phyloP scores from a whole-genome alignment of 306 rosid genomes.

The Fagus crenata region DNA sequence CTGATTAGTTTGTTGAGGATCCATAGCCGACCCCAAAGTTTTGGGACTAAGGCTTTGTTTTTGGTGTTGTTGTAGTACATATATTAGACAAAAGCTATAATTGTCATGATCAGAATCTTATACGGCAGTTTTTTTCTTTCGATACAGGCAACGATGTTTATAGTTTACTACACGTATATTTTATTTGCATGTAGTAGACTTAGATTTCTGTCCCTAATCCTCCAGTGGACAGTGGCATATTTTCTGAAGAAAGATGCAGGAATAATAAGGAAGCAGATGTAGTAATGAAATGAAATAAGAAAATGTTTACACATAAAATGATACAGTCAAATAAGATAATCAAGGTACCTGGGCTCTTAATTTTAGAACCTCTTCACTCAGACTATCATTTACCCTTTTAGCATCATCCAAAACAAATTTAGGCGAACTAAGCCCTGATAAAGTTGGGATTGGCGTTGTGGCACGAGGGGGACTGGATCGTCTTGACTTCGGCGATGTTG shows the following conservation, averaged over 20 bases:
- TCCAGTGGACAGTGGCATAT: neutral
- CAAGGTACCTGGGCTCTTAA: constrained; percentile 80
- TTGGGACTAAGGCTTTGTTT: too few species aligned
- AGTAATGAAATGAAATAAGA: neutral
- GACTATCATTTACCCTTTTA: constrained; percentile 82
- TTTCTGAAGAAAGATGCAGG: neutral
- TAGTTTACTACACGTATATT: too few species aligned
- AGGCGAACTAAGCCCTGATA: constrained; percentile 97
- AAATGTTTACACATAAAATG: constrained; percentile 1
- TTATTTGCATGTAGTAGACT: neutral
- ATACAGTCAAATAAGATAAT: neutral
- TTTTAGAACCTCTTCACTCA: constrained; percentile 88
- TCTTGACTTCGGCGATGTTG: constrained; percentile 97
- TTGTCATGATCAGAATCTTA: neutral
- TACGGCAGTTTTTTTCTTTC: neutral
- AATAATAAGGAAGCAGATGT: neutral
- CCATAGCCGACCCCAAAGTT: too few species aligned
- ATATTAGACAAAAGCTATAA: neutral
- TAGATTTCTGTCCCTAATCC: neutral
- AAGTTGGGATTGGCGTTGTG: constrained; percentile 96
- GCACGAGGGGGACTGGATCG: constrained; percentile 98
- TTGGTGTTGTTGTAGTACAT: too few species aligned
- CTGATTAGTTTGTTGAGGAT: too few species aligned
- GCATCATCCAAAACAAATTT: constrained; percentile 84
- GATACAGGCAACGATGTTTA: neutral